These are phyloP conservation scores for Phaeosphaeriaceae sp. DNA, from an alignment of 2,329 filamentous ascomycete genomes.

Conservation along the genomic window DNA sequence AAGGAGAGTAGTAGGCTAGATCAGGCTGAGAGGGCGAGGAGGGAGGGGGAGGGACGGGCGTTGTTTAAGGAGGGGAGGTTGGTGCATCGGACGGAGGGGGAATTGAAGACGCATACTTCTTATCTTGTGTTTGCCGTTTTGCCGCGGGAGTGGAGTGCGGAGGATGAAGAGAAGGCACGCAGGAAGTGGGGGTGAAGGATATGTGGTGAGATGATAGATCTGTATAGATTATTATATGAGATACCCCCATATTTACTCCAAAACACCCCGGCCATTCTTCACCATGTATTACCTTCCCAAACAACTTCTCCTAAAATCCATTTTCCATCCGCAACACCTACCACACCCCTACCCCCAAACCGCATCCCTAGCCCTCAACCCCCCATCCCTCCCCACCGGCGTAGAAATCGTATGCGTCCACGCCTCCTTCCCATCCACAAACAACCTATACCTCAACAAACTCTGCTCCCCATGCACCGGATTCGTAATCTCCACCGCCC, in stretches of 20 bases:
- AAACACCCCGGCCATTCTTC: no score
- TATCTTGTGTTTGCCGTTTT: slow-evolving; percentile 93
- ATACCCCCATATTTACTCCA: neutral
- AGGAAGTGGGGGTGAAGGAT: slow-evolving; percentile 48
- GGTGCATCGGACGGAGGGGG: slow-evolving; percentile 80
- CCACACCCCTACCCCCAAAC: slow-evolving; percentile 52
- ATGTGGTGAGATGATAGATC: no score
- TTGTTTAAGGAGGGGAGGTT: slow-evolving; percentile 77
- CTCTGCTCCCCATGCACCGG: slow-evolving; percentile 69
- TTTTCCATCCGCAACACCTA: no score
- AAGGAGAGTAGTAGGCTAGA: slow-evolving; percentile 38
- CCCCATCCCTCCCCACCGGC: slow-evolving; percentile 49
- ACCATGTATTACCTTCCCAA: no score
- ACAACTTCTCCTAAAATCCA: no score
- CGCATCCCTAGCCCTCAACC: slow-evolving; percentile 52
- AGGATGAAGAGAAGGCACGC: slow-evolving; percentile 74
- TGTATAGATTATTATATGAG: neutral
- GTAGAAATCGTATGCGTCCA: slow-evolving; percentile 68
- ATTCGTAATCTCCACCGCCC: slow-evolving; percentile 77
- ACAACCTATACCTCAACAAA: slow-evolving; percentile 79
- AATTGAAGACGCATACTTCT: slow-evolving; percentile 95
- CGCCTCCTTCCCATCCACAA: slow-evolving; percentile 77
- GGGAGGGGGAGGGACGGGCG: slow-evolving; percentile 39
- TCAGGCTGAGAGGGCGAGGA: slow-evolving; percentile 34
- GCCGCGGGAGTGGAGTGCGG: slow-evolving; percentile 83